A percentile compares a stretch with the other conserved stretches of the same genome.
These are phyloP conservation scores for Schizosaccharomyces pombe DNA, from an alignment of 805 yeast genomes.

Conservation along the genomic window ASM294v3 CU329670.1:5394001-5394500, in stretches of 20 bases:
- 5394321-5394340: too few species aligned
- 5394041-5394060: constrained; percentile 81
- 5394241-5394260: neutral
- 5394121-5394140: constrained; percentile 74
- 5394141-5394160: constrained; percentile 84
- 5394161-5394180: constrained; percentile 71
- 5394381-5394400: too few species aligned
- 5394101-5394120: constrained; percentile 21
- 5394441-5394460: too few species aligned
- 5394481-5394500: too few species aligned
- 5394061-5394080: constrained; percentile 60
- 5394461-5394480: too few species aligned
- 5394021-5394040: constrained; percentile 51
- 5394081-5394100: constrained; percentile 30
- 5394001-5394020: constrained; percentile 48
- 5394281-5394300: too few species aligned
- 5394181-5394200: constrained; percentile 63
- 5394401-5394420: too few species aligned
- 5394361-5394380: too few species aligned
- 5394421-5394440: too few species aligned
- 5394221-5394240: neutral
- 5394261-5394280: neutral
- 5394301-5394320: too few species aligned
- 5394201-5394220: constrained; percentile 43
- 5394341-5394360: too few species aligned